Base-by-base conservation (phyloP, 140 eudicot species). In the Cichorium intybus region DNA sequence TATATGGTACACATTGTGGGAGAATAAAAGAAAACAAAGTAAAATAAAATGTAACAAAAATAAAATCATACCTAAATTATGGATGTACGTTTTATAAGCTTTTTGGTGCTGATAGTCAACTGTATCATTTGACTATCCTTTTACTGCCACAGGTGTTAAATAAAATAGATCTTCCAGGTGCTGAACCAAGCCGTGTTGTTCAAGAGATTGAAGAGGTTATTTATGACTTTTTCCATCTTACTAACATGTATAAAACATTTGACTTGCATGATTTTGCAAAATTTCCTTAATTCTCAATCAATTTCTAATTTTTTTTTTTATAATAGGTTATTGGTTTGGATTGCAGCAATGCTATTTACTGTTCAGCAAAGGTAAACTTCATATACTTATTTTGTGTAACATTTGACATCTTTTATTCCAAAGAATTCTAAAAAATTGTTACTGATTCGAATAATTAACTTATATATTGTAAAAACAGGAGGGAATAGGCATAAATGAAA, bases 131-230 rank as follows among this genome's bases (percentile, higher is more conserved):
- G 62, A 67, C 45, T 27, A 57, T 56, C 15, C 22, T 29, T 46
- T 59, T 37, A 61, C 54, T 35, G 60, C 70, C 62, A 63, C 89
- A 92, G 98, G 98, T 93, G 75, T 61, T 93, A 66, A 93, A 93
- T 85, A 93, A 93, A 76, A 88, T 93, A 70, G 99, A 93, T 70
- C 92, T 93, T 81, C 99, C 99, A 69, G 97, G 99, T 67, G 99
- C 99, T 6, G 99, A 88, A 63, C 96, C 99, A 34, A 84, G 74
- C 29, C 97, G 95, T 60, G 97, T 93, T 75, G 65, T 78, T 60
- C 82, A 76, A 76, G 99, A 93, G 77, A 93, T 93, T 62, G 99
- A 93, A 79, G 99, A 93, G 97, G 99, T 93, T 71, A 64, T 90
- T 87, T 68, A 63, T 20, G 35, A 62, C 26, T 35, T 24, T 53